Conservation (phyloP, 768 basidiomycete genomes). For the Boletellus emodensis region DNA sequence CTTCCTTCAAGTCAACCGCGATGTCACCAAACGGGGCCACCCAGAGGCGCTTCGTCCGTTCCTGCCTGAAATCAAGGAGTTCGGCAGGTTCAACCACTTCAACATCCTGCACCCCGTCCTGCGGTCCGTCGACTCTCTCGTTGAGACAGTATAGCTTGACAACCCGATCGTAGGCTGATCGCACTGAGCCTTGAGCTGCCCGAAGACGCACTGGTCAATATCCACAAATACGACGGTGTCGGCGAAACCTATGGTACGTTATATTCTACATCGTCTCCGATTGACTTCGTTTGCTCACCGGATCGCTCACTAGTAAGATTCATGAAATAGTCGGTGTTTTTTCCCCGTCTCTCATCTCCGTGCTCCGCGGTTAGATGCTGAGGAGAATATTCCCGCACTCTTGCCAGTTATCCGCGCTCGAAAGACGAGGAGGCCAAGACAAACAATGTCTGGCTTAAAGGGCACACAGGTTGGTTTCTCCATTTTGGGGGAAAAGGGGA, state of each 20-base stretch:
- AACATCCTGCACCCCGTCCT: conserved; percentile 49
- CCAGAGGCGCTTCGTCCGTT: conserved; percentile 48
- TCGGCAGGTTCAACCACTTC: conserved; percentile 48
- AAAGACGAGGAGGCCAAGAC: conserved; percentile 48
- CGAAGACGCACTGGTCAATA: conserved; percentile 47
- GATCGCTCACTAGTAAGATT: conserved; percentile 42
- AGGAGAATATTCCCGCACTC: not conserved
- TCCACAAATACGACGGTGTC: conserved; percentile 40
- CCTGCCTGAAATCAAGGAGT: conserved; percentile 49
- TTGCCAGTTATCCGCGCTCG: conserved; percentile 44
- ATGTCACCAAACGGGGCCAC: conserved; percentile 44
- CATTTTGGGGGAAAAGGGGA: no score
- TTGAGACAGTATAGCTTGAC: not conserved
- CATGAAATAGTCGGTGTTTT: conserved; percentile 58
- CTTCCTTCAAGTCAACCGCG: conserved; percentile 43
- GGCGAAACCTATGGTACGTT: conserved; percentile 42
- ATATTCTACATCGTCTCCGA: not conserved
- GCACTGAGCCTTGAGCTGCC: conserved; percentile 52
- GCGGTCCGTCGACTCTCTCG: conserved; percentile 25
- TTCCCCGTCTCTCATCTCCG: not conserved
- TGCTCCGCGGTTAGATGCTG: not conserved
- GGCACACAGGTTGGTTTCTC: conserved; percentile 45
- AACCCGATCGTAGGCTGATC: conserved; percentile 35
- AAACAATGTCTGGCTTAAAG: conserved; percentile 57
- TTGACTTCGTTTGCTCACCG: not conserved